phyloP scores from a whole-genome alignment of 1,284 basidiomycete species.

The Sporisorium sorghi region DNA sequence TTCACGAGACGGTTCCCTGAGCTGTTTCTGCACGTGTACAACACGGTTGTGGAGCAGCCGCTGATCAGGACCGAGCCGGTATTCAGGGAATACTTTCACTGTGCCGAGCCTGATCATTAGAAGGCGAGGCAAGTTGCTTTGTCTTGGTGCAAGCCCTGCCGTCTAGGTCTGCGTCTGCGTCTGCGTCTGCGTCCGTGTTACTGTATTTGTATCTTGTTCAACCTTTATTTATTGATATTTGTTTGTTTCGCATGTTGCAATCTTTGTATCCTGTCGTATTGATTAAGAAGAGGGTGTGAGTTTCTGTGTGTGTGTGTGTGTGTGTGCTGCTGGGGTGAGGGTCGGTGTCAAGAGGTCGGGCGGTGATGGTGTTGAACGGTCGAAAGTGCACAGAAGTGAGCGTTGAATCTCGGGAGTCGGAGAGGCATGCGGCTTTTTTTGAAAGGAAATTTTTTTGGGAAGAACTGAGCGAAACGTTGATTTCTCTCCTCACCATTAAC shows the following conservation, averaged over 20 bases:
- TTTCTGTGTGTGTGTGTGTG: not conserved
- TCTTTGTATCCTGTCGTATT: not conserved
- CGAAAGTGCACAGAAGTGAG: not conserved
- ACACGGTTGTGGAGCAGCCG: constrained; percentile 75
- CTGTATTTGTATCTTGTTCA: constrained; percentile 24
- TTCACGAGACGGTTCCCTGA: constrained; percentile 91
- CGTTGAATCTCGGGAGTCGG: not conserved
- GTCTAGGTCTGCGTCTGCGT: too few relatives aligned
- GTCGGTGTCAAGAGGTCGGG: too few relatives aligned
- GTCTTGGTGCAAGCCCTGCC: too few relatives aligned
- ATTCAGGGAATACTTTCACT: constrained; percentile 59
- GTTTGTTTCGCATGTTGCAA: not conserved
- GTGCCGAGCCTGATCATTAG: constrained; percentile 50
- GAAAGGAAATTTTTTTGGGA: not conserved
- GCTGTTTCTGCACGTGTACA: constrained; percentile 91
- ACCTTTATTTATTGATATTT: too few relatives aligned
- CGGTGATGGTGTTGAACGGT: not conserved
- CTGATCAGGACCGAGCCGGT: constrained; percentile 57
- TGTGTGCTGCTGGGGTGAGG: too few relatives aligned
- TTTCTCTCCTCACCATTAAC: too few relatives aligned
- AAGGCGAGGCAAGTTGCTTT: not conserved
- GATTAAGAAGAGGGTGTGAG: not conserved
- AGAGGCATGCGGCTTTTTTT: not conserved
- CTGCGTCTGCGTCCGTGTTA: too few relatives aligned
- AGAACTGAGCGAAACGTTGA: not conserved